Base-by-base conservation (phyloP, 805 yeast species). In the Wickerhamia fluorescens region DNA sequence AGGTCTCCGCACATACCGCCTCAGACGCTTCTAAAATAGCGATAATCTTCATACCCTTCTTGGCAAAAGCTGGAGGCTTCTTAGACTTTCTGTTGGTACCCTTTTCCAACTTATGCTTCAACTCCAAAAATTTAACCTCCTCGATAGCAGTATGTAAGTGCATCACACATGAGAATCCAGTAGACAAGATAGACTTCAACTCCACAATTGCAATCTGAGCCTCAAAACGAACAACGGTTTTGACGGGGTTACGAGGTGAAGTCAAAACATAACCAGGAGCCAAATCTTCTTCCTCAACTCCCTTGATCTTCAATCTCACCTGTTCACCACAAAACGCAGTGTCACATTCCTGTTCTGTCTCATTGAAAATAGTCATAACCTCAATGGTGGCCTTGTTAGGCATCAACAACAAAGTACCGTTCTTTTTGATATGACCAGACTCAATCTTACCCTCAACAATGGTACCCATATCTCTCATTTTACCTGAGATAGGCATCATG, bases 101-200 rank as follows among this genome's bases (percentile, higher is more conserved):
- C 68, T 84, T 89, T 60, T 92, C 95, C 48, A 92, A 69, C 64
- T 89, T 87, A 66, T 92, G 97, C 53, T 87, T 69, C 56, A 92
- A 71, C 49, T 78, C 77, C 29, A 78, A 69, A 53, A 92, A 75
- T 15, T 71, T 71, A 30, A 92, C 95, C 61, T 92, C 99, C 64
- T 92, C 97, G 45, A 89, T 87, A 32, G 97, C 97, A 28, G 97
- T 86, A 67, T 92, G 98, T 46, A 92, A 81, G 53, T 92, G 98
- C 96, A 92, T 89, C 32, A 92, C 96, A 73, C 97, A 92, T 9
- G 96, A 78, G 68, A 78, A 92, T 33, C 99, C 99, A 29, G 94
- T 78, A 4, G 98, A 84, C 51, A 92, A 68, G 51, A 92, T 92
- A 12, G 95, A 82, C 64, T 84, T 87, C 59, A 92, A 75, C 65